Evolutionary conservation across 2,329 filamentous ascomycete genomes (phyloP), one percentile per base, ranked within the genome.

Genomic region (Fusarium goolgardi): DNA sequence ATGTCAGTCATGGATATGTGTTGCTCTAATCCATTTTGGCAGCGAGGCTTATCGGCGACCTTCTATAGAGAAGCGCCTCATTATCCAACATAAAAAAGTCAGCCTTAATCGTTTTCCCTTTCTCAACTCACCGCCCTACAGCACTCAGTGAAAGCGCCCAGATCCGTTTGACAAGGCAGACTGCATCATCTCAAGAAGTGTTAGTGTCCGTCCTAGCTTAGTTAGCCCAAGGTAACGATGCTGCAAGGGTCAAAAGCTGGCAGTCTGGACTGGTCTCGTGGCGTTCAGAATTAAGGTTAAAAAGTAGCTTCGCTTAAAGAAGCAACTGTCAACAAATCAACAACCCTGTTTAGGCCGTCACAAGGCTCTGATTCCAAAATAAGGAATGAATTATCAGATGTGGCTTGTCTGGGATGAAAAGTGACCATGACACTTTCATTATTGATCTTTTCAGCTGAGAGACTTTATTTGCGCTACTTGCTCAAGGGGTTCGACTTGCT

Each of bases 271-370:
- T 21, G 40, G 37, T 39, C 55, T 61, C 7, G 39, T 60, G 45
- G 58, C 58, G 46, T 37, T 6, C 5, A 45, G 9, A 53, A 40
- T 52, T 61, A 60, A 61, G 58, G 58, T 61, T 61, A 61, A 61
- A 61, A 60, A 45, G 32, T 35, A 53, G 45, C 39, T 52, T 61
- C 32, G 45, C 39, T 60, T 39, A 44, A 53, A 25, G 5, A 13
- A 53, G 32, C 3, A 29, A 13, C 45, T 23, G n/a, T 0, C n/a
- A 15, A 4, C 55, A 60, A 61, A 60, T 61, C 27, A 61, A 31
- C 6, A 34, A 34, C 55, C 45, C 32, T 44, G 45, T 34, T 21
- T n/a, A 0, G 16, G 15, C 10, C 9, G 21, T 45, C 16, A 23
- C 27, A 20, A 18, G 45, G 23, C 32, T 40, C 55, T 23, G 23